Percentiles rank a stretch among this genome's conserved stretches.
phyloP scores from a whole-genome alignment of 139 green algal genomes.

The Chlorella sorokiniana region DNA sequence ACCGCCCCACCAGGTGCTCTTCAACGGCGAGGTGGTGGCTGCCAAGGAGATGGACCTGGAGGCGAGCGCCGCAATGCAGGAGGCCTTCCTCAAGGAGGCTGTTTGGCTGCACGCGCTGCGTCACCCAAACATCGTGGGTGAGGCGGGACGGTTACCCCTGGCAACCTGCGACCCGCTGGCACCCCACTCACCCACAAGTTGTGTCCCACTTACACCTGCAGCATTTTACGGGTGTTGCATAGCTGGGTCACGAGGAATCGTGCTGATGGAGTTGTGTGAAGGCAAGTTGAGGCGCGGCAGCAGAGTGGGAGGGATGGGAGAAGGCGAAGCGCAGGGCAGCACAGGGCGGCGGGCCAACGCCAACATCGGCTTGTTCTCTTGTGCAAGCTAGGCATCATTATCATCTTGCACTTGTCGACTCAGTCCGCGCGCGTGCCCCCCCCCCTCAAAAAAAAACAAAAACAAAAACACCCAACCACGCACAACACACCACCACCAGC shows the following conservation, averaged over 20 bases:
- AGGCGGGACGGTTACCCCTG: neutral
- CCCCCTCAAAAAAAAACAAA: too few species aligned
- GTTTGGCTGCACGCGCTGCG: neutral
- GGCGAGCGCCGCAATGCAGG: neutral
- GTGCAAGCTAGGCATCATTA: too few species aligned
- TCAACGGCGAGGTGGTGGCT: neutral
- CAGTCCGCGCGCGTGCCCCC: neutral
- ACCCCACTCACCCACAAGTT: too few species aligned
- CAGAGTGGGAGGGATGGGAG: too few species aligned
- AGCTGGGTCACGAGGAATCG: neutral
- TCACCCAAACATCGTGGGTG: neutral
- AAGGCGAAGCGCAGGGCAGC: too few species aligned
- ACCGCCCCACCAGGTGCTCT: too few species aligned
- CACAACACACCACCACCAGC: neutral
- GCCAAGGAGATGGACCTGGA: conserved; percentile 3
- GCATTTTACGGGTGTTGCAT: neutral
- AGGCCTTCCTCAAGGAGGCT: neutral
- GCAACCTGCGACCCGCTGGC: too few species aligned
- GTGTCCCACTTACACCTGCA: neutral
- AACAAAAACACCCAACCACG: too few species aligned
- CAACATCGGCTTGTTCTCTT: too few species aligned
- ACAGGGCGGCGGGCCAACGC: too few species aligned
- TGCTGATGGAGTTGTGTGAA: neutral
- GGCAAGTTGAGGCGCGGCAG: too few species aligned
- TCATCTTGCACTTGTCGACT: too few species aligned